Conservation (phyloP, 352 stramenopile species). For the Labyrinthula sp. region DNA sequence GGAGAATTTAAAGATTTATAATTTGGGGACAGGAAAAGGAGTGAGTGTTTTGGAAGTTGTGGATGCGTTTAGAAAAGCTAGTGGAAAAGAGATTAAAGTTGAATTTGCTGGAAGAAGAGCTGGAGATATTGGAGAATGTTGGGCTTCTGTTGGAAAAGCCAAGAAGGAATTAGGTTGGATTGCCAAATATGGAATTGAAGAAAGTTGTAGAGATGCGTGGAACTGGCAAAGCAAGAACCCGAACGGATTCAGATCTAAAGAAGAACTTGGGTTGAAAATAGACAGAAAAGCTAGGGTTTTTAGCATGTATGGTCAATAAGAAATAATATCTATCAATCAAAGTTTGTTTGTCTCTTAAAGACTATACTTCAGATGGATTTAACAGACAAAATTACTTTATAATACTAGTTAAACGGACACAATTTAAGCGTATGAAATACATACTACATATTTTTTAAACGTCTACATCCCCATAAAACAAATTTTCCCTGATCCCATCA, state of each 20-base stretch:
- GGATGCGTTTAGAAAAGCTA: slow-evolving; percentile 51
- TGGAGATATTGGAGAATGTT: slow-evolving; percentile 55
- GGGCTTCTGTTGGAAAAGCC: slow-evolving; percentile 44
- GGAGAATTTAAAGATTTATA: slow-evolving; percentile 45
- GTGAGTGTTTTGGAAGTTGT: slow-evolving; percentile 58
- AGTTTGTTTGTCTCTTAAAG: too few relatives aligned
- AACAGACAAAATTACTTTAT: too few relatives aligned
- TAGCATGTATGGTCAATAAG: too few relatives aligned
- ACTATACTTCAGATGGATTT: too few relatives aligned
- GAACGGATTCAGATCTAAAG: slow-evolving; percentile 43
- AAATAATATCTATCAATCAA: too few relatives aligned
- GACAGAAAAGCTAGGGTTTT: too few relatives aligned
- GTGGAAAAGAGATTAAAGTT: slow-evolving; percentile 46
- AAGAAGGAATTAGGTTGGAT: slow-evolving; percentile 52
- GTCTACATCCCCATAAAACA: too few relatives aligned
- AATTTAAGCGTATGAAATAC: too few relatives aligned
- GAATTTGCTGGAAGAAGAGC: slow-evolving; percentile 37
- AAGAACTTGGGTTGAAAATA: too few relatives aligned
- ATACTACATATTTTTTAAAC: too few relatives aligned
- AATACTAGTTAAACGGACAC: too few relatives aligned
- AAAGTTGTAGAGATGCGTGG: slow-evolving; percentile 63
- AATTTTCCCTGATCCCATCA: too few relatives aligned
- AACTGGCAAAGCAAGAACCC: slow-evolving; percentile 61
- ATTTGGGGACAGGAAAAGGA: slow-evolving; percentile 55
- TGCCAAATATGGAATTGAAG: slow-evolving; percentile 47